Evolutionary conservation across 1,284 basidiomycete genomes (phyloP), one percentile per base, ranked within the genome.

Genomic region (Phellinidium pouzarii): DNA sequence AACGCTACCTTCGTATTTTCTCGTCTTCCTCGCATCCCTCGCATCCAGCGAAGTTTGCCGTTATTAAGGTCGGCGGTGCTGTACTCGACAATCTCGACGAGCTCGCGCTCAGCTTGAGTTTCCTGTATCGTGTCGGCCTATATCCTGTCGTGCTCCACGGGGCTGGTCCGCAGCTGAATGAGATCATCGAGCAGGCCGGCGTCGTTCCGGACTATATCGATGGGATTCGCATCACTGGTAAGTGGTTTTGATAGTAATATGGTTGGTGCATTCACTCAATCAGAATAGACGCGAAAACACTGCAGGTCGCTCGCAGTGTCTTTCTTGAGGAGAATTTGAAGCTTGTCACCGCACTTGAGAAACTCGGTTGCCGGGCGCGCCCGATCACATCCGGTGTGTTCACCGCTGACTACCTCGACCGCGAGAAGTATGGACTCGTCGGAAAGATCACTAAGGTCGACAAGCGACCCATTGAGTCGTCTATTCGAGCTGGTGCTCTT

Each of bases 321-420:
- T 97, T 97, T 76, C 78, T 94, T 34, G 92, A 94, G 65, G 91
- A 96, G 71, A 97, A 97, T 70, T 76, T 96, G 61, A 91, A 88
- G 65, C 84, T 97, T 57, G 94, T 96, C 22, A 80, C 77, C 23
- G 91, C 93, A 0, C 80, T 97, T 53, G 94, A 97, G 69, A 84
- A 84, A 59, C 84, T 95, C 48, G 94, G 94, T 51, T 94, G 93
- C 2, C 87, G 94, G 55, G 94, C 94, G 12, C 88, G 94, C 34
- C 94, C 94, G 26, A 96, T 97, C 66, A 94, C 91, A 50, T 94
- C 89, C 12, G 94, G 94, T 31, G 92, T 97, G 56, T 97, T 97
- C 72, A 90, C 89, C 20, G 94, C 94, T 53, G 91, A 93, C 66
- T 94, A 91, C 72, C 87, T 96, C 58, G 92, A 96, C 75, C 83